Evolutionary conservation across 2,329 filamentous ascomycete genomes (phyloP), one percentile per base, ranked within the genome.

Genomic region (Fusarium succisae): DNA sequence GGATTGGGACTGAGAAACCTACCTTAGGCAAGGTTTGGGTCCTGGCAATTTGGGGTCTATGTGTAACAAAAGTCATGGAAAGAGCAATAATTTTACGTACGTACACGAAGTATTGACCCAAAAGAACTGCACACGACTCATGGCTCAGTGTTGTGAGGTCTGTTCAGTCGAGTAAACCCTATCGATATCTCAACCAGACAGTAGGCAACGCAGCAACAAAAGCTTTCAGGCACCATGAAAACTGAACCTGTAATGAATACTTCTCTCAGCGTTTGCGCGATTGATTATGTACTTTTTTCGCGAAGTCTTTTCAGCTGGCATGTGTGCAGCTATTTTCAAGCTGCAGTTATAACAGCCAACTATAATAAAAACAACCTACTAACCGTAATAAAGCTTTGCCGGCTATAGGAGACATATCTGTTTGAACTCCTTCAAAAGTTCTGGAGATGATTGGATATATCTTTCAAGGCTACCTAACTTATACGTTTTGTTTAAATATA

Each of bases 11-110:
- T 69, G 68, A 72, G 53, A 66, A 75, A 18, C n/a, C n/a, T 44
- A 35, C 32, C 32, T 35, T 35, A 26, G 75, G 67, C 43, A 68
- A 70, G 67, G 54, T 51, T 61, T 63, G 45, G 66, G 58, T 63
- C 51, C 65, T 73, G 56, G 62, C 45, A 48, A 59, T 48, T 63
- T 64, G 50, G 68, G 57, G 61, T 53, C 61, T 70, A 28, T 58
- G 17, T 77, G 70, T 78, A 78, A 73, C 73, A 79, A 79, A 79
- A 75, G 59, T 75, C 66, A 77, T 71, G 77, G 77, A 75, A 77
- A 71, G 70, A 72, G 69, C 70, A 68, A 78, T 72, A 77, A 78
- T 76, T 72, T 71, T 71, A 77, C 66, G 70, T 75, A 63, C 43
- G 51, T 73, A 70, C 41, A 76, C 63, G 66, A 55, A 20, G 13